These are phyloP conservation scores for Tuber melanosporum DNA, from an alignment of 495 filamentous ascomycete genomes.

Conservation along the genomic window DNA sequence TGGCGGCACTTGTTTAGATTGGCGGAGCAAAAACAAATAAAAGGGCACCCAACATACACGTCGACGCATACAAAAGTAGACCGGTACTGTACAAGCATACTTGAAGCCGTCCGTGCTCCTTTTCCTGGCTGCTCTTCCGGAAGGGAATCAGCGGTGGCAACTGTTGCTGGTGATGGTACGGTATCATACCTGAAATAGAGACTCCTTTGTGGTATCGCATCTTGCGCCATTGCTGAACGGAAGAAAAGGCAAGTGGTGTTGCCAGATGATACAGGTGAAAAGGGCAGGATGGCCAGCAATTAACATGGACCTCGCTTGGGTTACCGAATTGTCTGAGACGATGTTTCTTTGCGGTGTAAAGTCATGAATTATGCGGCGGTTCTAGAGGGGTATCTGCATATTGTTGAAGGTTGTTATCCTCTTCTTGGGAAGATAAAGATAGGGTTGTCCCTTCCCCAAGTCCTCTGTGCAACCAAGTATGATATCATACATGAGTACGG, in stretches of 20 bases:
- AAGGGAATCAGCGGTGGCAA: not conserved
- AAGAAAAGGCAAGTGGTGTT: not conserved
- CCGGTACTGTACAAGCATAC: too few species aligned
- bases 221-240: not conserved
- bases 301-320: not conserved
- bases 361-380: too few species aligned
- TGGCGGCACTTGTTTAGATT: too few species aligned
- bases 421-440: too few species aligned
- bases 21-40: too few species aligned
- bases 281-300: not conserved
- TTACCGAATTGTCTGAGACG: not conserved
- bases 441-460: too few species aligned
- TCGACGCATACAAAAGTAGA: too few species aligned
- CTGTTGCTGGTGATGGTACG: not conserved
- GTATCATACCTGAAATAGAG: not conserved
- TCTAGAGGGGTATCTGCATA: not conserved
- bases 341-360: not conserved
- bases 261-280: not conserved
- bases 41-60: too few species aligned
- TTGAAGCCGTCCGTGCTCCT: slow-evolving; percentile 38
- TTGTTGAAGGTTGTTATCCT: too few species aligned
- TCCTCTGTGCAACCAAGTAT: too few species aligned
- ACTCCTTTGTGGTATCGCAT: not conserved
- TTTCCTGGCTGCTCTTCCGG: not conserved
- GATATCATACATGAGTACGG: too few species aligned